Evolutionary conservation across 2,329 filamentous ascomycete genomes (phyloP), one percentile per base, ranked within the genome.

Genomic region (Aureobasidium sp.): DNA sequence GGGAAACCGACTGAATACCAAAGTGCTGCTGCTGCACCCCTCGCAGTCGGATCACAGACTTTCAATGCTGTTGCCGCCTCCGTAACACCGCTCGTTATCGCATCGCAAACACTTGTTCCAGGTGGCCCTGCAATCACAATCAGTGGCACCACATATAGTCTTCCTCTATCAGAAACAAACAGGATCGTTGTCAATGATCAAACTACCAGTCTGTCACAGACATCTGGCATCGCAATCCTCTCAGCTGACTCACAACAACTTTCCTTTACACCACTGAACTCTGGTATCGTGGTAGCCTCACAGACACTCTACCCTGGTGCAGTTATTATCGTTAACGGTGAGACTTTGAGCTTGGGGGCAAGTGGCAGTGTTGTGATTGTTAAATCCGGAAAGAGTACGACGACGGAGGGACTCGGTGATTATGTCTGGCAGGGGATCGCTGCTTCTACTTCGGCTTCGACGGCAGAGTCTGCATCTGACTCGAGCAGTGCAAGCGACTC

Each of bases 321-420:
- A 11, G 62, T 68, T 3, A 65, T 75, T 32, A 70, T 67, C 6
- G 59, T 74, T 9, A 68, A 67, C 36, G 70, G 67, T n/a, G 21
- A 61, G 21, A 61, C 50, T 4, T 6, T 60, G 30, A 60, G 57
- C 32, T 30, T 60, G 8, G 27, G 34, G 16, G 34, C 11, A 3
- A 14, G n/a, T 37, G 41, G 54, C 13, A 6, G 25, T n/a, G 14
- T 37, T 11, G 25, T 57, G 29, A n/a, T 57, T 16, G 42, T 45
- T 13, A 14, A 27, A 27, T 57, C 53, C 4, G 41, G 53, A 6
- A 6, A 34, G 13, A 13, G 16, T 21, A 21, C 32, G 47, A 57
- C 39, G 7, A 57, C 53, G 10, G 39, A 57, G 14, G 39, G 29
- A 5, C 29, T 57, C 2, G 53, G 53, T 13, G 29, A 44, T 11